Evolutionary conservation across 2,329 filamentous ascomycete species (phyloP).

Genomic region (Diplodia mutila): DNA sequence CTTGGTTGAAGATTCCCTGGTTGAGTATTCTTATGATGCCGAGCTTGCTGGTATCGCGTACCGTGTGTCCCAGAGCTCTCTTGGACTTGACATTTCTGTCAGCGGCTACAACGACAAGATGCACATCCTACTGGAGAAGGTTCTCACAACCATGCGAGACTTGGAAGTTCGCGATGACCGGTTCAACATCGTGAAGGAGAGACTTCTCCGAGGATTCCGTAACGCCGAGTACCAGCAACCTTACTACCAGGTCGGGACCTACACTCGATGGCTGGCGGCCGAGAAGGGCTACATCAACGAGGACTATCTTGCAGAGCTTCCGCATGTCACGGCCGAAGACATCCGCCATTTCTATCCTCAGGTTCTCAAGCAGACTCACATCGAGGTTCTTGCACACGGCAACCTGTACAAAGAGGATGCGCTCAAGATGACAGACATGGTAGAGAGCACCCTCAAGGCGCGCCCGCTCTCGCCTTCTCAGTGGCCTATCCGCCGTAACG

Average conservation of each 20-base stretch:
- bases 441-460: conserved; percentile 77
- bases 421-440: conserved; percentile 78
- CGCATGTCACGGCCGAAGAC: conserved; percentile 72
- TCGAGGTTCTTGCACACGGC: conserved; percentile 86
- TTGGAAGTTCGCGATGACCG: conserved; percentile 83
- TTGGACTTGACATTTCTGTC: conserved; percentile 77
- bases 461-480: conserved; percentile 74
- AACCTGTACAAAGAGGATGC: conserved; percentile 96
- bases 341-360: conserved; percentile 79
- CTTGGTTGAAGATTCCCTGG: conserved; percentile 83
- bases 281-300: conserved; percentile 80
- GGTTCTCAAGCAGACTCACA: conserved; percentile 78
- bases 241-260: conserved; percentile 85
- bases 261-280: conserved; percentile 76
- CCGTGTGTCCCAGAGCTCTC: conserved; percentile 70
- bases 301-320: conserved; percentile 76
- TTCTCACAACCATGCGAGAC: conserved; percentile 81
- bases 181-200: conserved; percentile 90
- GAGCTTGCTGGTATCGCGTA: conserved; percentile 90
- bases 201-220: conserved; percentile 72
- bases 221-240: conserved; percentile 90
- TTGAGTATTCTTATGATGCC: conserved; percentile 94
- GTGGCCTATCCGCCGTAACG: conserved; percentile 76
- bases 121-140: conserved; percentile 84
- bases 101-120: conserved; percentile 97